Percentiles rank a stretch among this genome's conserved stretches.
These are phyloP conservation scores for Garcia nutans DNA, from an alignment of 345 rosid species.

Conservation along the genomic window DNA sequence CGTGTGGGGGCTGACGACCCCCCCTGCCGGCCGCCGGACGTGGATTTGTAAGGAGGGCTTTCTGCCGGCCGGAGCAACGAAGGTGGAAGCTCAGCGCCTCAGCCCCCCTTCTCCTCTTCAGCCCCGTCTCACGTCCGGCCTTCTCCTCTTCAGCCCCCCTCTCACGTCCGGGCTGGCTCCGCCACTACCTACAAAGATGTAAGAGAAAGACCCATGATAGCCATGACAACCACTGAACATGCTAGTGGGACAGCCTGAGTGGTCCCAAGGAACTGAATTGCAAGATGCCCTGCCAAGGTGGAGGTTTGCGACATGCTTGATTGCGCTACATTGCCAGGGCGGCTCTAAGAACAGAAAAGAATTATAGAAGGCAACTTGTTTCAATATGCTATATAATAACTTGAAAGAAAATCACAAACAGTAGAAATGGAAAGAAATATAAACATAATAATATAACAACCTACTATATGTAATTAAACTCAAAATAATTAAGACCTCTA, in stretches of 20 bases:
- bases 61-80: too few species aligned
- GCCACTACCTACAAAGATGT: too few species aligned
- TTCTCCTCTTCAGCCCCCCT: too few species aligned
- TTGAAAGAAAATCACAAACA: neutral
- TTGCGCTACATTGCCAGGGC: neutral
- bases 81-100: too few species aligned
- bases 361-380: neutral
- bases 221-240: slow-evolving; percentile 95
- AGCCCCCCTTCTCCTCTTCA: too few species aligned
- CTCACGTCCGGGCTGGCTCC: too few species aligned
- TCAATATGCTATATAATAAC: neutral
- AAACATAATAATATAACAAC: neutral
- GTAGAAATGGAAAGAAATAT: too few species aligned
- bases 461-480: neutral
- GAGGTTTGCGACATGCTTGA: slow-evolving; percentile 98
- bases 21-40: too few species aligned
- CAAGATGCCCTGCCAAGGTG: slow-evolving; percentile 86
- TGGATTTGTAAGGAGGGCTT: too few species aligned
- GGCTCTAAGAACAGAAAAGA: neutral
- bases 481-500: neutral
- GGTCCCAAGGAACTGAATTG: slow-evolving; percentile 79
- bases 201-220: slow-evolving; percentile 91
- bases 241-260: slow-evolving; percentile 94
- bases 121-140: too few species aligned
- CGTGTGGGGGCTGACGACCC: too few species aligned